Evolutionary conservation across 2,329 filamentous ascomycete genomes (phyloP), one percentile per base, ranked within the genome.

Genomic region (Botrytis elliptica): DNA sequence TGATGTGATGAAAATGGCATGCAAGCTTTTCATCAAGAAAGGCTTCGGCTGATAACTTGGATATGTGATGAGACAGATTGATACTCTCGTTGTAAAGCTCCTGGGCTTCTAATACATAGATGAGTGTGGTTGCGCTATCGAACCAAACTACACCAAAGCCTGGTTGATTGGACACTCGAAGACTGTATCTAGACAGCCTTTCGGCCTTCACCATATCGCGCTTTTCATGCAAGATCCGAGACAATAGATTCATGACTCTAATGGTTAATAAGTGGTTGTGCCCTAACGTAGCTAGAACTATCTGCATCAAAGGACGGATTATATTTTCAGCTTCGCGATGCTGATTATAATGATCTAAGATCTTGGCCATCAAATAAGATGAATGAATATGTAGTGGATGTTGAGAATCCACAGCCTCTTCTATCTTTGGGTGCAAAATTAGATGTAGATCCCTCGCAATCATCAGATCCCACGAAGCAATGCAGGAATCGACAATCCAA

Each of bases 11-110:
- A n/a, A 16, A 0, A 14, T 7, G 2, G 60, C 0, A 16, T n/a
- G 36, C 0, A 14, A 20, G 4, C 3, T 20, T 2, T 20, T 14
- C 3, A 1, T 1, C 1, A 14, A 4, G 3, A n/a, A n/a, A n/a
- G 3, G 0, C 9, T 33, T 44, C 7, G 25, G 2, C 0, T 3
- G 16, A 6, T 3, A 44, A 22, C 0, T 33, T 33, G 0, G 14
- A 22, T 10, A 22, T 9, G 4, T 22, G 16, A 22, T 44, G 16
- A 14, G 7, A 20, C 16, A 46, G 29, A 22, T 33, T 1, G 7
- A 7, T 14, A 2, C 40, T 65, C 10, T 33, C 62, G 12, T 33
- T 29, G n/a, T 46, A 22, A 46, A 46, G 18, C 1, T 9, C n/a
- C 40, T 20, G 16, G 1, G n/a, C 4, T 9, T 22, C 29, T 1